Evolutionary conservation across 345 rosid species (phyloP), one percentile per base, ranked within the genome.

Genomic region (Eucalyptus cladocalyx): DNA sequence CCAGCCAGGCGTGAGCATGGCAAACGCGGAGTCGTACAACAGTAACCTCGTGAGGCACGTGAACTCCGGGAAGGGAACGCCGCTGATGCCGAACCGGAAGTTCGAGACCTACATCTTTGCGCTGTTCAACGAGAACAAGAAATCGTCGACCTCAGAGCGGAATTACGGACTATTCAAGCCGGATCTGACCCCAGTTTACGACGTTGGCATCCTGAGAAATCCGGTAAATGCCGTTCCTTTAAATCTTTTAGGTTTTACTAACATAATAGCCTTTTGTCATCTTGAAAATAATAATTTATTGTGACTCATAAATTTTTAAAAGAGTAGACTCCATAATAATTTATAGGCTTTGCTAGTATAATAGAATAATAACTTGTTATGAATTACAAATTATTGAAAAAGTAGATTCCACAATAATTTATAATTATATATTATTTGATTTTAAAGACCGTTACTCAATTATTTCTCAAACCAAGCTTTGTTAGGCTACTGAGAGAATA

Each of bases 41-140:
- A 96, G 97, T 10, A 96, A 96, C 87, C 94, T 97, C 90, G 94
- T 97, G 8, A 93, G 95, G 7, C 99, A 96, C 90, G 94, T 97
- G 45, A 89, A 96, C 86, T 95, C 99, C 2, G 93, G 89, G 92
- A 91, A 45, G 10, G 99, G 99, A 58, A 97, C 99, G 24, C 99
- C 99, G 42, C 86, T 97, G 86, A 96, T 97, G 98, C 99, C 97
- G 7, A 97, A 99, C 56, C 95, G 93, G 91, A 92, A 96, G 11
- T 95, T 95, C 56, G 99, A 96, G 76, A 96, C 99, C 26, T 97
- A 94, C 91, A 90, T 97, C 43, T 96, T 96, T 88, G 97, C 98
- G 14, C 89, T 97, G 17, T 97, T 94, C 69, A 97, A 96, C 37
- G 99, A 97, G 92, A 93, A 97, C 91, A 92, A 94, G 93, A 96